Percentiles rank a stretch among this genome's conserved stretches.
Conservation (phyloP, 768 basidiomycete genomes). For the Boletus fagicola region DNA sequence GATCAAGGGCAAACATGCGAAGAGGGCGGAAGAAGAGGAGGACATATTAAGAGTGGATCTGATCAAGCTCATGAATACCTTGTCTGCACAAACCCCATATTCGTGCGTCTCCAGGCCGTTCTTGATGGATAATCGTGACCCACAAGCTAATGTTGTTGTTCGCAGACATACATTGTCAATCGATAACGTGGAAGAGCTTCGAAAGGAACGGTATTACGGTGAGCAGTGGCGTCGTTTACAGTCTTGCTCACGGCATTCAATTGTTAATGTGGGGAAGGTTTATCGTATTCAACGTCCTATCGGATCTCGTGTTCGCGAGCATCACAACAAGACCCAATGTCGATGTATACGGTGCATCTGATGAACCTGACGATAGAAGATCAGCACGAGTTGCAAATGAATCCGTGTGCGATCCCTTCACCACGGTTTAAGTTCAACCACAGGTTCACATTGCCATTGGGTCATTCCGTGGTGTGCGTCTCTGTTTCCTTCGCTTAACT, state of each 20-base stretch:
- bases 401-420: constrained; percentile 22
- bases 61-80: constrained; percentile 20
- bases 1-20: constrained; percentile 1
- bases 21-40: constrained; percentile 8
- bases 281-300: background rate
- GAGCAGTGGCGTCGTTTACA: background rate
- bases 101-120: constrained; percentile 8
- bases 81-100: constrained; percentile 2
- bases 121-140: background rate
- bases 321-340: constrained; percentile 17
- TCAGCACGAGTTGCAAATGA: constrained; percentile 27
- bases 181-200: background rate
- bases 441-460: constrained; percentile 20
- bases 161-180: constrained; percentile 15
- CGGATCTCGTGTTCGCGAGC: constrained; percentile 3
- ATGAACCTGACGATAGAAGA: constrained; percentile 32
- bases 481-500: background rate
- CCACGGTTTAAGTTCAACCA: constrained; percentile 19
- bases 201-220: background rate
- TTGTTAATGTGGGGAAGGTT: background rate
- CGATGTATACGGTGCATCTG: constrained; percentile 21
- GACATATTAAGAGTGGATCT: constrained; percentile 12
- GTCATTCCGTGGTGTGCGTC: constrained; percentile 21
- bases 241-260: background rate
- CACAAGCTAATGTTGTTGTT: background rate